Percentiles rank a stretch among this genome's conserved stretches.
Evolutionary conservation across 2,329 filamentous ascomycete species (phyloP).

Genomic region (Cryoendolithus antarcticus): DNA sequence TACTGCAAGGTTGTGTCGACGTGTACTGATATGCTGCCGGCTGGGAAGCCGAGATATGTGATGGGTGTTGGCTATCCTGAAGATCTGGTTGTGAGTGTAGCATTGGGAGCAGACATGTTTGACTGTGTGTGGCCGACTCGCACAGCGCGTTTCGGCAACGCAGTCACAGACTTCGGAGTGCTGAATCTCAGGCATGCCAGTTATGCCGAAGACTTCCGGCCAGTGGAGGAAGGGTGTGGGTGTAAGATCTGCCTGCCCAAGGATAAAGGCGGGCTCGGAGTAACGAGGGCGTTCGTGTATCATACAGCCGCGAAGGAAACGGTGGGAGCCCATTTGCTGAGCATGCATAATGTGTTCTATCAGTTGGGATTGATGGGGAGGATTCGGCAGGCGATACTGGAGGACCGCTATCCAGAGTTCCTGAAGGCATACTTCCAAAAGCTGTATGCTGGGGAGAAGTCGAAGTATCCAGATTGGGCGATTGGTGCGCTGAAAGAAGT

Average conservation of each 20-base stretch:
- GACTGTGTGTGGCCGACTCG: conserved; percentile 98
- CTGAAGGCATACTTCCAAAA: conserved; percentile 64
- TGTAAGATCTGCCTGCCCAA: conserved; percentile 63
- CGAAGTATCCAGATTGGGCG: conserved; percentile 70
- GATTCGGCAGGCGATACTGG: conserved; percentile 48
- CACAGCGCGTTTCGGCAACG: conserved; percentile 91
- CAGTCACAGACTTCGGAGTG: conserved; percentile 68
- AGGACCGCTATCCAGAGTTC: conserved; percentile 57
- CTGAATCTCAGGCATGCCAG: conserved; percentile 69
- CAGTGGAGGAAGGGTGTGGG: conserved; percentile 70
- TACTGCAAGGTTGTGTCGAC: conserved; percentile 77
- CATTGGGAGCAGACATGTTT: conserved; percentile 96
- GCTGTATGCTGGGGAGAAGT: conserved; percentile 52
- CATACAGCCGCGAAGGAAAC: conserved; percentile 93
- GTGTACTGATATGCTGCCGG: conserved; percentile 74
- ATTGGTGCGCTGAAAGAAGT: conserved; percentile 66
- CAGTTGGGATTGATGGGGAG: conserved; percentile 71
- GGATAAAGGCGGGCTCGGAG: conserved; percentile 56
- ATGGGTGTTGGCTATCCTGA: conserved; percentile 98
- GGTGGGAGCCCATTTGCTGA: conserved; percentile 71
- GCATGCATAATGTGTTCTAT: conserved; percentile 93
- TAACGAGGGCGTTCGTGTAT: conserved; percentile 81
- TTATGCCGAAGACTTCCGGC: conserved; percentile 68
- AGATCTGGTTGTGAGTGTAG: conserved; percentile 85
- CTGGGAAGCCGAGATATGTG: conserved; percentile 91